Base-by-base conservation (phyloP, 2,329 filamentous ascomycete genomes). In the Didymosphaeria variabile region DNA sequence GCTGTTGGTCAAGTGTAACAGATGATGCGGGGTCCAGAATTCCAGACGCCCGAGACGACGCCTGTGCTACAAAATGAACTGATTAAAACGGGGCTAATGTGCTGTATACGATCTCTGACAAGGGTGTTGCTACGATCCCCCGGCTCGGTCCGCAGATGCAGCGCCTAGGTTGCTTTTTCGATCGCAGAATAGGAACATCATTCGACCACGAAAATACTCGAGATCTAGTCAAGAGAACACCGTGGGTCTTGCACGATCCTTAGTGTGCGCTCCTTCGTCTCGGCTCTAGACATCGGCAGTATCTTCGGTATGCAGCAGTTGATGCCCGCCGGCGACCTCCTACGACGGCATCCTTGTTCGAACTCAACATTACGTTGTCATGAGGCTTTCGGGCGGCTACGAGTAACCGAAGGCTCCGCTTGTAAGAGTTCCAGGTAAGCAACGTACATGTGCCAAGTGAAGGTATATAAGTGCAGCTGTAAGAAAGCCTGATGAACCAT, bases 81-180 rank as follows among this genome's bases (percentile, higher is more conserved):
- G 50, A 53, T 53, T 53, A 53, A 21, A 31, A 15, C 29, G 50
- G 50, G 34, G 50, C 50, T 38, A 29, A n/a, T 29, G 46, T 32
- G 46, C n/a, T 50, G 46, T 50, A 34, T 23, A 31, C 31, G 23
- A 50, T 38, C 38, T 5, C 29, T 15, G 21, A 42, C 57, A 50
- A 46, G 57, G 57, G 23, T 54, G 31, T 52, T 59, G 57, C 26
- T 29, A 29, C 26, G 26, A 29, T 29, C 26, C 26, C 26, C 57
- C 50, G 57, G 57, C 57, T 55, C 57, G 57, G 50, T 36, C 57
- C 57, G 57, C 57, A 29, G 46, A 8, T 19, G 26, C 21, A 47
- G 53, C 38, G 53, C 53, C 23, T 38, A 40, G 9, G 10, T 53
- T 15, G 32, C 23, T 19, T 53, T 19, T 50, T 15, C 15, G 26